Conservation (phyloP, 176 grass and related monocot species). For the Aegilops tauschii region DNA sequence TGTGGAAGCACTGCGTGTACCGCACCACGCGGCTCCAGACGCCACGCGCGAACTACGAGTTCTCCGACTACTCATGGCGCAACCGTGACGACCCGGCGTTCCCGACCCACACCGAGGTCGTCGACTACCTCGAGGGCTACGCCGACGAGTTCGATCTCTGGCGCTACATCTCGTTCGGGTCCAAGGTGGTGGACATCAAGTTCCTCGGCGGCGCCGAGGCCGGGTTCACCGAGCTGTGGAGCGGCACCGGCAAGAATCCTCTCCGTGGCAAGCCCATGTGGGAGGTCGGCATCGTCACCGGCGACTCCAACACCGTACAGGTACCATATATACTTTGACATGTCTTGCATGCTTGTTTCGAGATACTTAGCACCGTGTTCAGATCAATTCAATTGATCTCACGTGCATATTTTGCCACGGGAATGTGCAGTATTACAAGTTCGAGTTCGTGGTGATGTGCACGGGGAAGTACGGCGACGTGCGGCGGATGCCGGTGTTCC, state of each 20-base stretch:
- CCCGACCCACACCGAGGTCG: constrained; percentile 72
- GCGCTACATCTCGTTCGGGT: constrained; percentile 56
- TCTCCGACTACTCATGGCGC: constrained; percentile 82
- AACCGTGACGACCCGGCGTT: constrained; percentile 79
- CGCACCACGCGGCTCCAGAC: constrained; percentile 88
- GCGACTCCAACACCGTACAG: constrained; percentile 39
- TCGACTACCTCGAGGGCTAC: constrained; percentile 84
- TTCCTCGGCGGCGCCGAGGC: constrained; percentile 45
- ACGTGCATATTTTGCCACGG: no score
- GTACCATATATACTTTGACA: constrained; percentile 1
- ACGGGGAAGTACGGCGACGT: constrained; percentile 95
- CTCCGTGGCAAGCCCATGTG: constrained; percentile 61
- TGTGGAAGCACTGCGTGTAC: constrained; percentile 92
- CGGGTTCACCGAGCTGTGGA: constrained; percentile 65
- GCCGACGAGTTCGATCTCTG: constrained; percentile 65
- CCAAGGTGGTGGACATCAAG: constrained; percentile 81
- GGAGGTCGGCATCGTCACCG: constrained; percentile 72
- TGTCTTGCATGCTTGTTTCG: not conserved
- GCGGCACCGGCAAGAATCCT: constrained; percentile 37
- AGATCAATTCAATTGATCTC: not conserved
- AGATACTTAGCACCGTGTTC: not conserved
- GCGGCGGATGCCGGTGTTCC: constrained; percentile 69
- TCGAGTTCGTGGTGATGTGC: constrained; percentile 98
- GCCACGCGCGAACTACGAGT: constrained; percentile 87
- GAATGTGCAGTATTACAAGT: constrained; percentile 54